Conservation (phyloP, 2,329 filamentous ascomycete species). For the Cordyceps militaris region DNA sequence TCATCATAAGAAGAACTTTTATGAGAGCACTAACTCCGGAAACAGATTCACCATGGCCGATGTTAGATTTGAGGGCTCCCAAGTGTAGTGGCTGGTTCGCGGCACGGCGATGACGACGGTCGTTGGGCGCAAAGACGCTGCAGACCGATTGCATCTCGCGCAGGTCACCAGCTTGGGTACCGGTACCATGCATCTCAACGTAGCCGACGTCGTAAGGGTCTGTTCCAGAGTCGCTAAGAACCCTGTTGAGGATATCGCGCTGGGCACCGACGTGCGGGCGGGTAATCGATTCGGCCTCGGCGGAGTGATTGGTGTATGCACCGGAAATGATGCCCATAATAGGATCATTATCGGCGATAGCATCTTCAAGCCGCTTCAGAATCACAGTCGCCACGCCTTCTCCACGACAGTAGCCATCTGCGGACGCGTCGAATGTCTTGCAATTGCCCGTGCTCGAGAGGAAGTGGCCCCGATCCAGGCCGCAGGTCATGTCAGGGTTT, state of each 20-base stretch:
- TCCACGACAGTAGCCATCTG: slow-evolving; percentile 76
- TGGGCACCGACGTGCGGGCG: slow-evolving; percentile 75
- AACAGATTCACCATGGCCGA: slow-evolving; percentile 57
- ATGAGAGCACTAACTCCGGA: slow-evolving; percentile 44
- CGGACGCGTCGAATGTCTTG: slow-evolving; percentile 73
- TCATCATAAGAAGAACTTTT: slow-evolving; percentile 33
- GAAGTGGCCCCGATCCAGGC: slow-evolving; percentile 69
- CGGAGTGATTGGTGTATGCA: slow-evolving; percentile 73
- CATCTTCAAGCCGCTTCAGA: slow-evolving; percentile 73
- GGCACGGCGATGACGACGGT: not conserved
- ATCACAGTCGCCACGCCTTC: slow-evolving; percentile 67
- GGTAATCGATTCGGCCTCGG: slow-evolving; percentile 75
- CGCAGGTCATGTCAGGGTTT: slow-evolving; percentile 72
- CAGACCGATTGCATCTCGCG: slow-evolving; percentile 76
- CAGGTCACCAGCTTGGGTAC: slow-evolving; percentile 76
- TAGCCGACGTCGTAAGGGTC: slow-evolving; percentile 73
- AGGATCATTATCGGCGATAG: slow-evolving; percentile 67
- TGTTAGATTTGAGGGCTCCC: slow-evolving; percentile 57
- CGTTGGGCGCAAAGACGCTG: slow-evolving; percentile 25
- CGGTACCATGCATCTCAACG: slow-evolving; percentile 85
- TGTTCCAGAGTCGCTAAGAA: slow-evolving; percentile 66
- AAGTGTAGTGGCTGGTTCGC: slow-evolving; percentile 38
- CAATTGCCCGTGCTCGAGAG: slow-evolving; percentile 43
- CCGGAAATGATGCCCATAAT: slow-evolving; percentile 70
- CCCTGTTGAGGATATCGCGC: slow-evolving; percentile 59